Conservation (phyloP, 108 stramenopile genomes). For the Bacterosira constricta region DNA sequence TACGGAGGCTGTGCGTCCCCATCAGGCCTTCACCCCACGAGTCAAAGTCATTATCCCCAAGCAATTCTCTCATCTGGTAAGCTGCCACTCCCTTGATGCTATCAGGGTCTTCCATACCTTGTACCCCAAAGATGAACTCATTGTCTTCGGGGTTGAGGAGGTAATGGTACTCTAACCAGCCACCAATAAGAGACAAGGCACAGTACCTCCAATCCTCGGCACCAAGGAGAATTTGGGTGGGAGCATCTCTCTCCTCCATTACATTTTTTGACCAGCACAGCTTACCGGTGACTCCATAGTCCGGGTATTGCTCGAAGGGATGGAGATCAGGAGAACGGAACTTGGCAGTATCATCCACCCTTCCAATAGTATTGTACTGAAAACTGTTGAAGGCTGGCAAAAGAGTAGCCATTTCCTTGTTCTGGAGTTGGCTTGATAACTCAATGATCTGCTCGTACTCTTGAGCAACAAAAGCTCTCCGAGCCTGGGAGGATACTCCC, state of each 20-base stretch:
- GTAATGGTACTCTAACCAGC: conserved; percentile 11
- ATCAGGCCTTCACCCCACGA: not conserved
- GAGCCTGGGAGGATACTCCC: conserved; percentile 2
- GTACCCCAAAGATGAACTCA: not conserved
- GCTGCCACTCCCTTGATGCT: not conserved
- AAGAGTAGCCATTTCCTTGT: not conserved
- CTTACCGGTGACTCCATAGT: conserved; percentile 1
- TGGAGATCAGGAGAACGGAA: not conserved
- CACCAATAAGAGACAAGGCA: not conserved
- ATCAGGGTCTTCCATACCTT: not conserved
- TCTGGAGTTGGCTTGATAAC: not conserved
- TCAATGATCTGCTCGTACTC: conserved; percentile 17
- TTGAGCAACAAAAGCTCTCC: not conserved
- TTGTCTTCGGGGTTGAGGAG: conserved; percentile 3
- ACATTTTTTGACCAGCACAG: conserved; percentile 26
- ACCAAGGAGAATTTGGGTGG: conserved; percentile 18
- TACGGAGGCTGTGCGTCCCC: conserved; percentile 12
- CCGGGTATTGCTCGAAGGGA: not conserved
- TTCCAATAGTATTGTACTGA: conserved; percentile 8
- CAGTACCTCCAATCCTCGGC: conserved; percentile 13
- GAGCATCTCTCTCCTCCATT: conserved; percentile 18
- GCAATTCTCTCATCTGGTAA: not conserved
- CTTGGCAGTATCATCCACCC: conserved; percentile 9
- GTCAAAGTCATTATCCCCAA: conserved; percentile 4
- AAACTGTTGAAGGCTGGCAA: not conserved